Conservation (phyloP, 2,329 filamentous ascomycete species). For the Epichloe sp. region DNA sequence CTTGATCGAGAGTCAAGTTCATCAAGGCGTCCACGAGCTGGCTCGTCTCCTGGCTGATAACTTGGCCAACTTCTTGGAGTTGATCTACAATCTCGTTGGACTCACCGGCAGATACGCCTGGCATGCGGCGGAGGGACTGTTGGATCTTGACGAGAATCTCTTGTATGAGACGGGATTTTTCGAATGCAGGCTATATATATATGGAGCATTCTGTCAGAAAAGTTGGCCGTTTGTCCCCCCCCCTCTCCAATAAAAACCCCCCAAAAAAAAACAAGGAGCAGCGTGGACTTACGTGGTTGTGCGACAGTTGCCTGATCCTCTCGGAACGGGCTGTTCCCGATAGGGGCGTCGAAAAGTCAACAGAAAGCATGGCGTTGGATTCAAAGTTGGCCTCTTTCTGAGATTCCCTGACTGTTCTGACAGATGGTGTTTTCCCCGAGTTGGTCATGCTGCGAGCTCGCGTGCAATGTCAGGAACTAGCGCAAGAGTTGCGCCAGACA, state of each 20-base stretch:
- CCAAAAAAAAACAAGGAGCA: not conserved
- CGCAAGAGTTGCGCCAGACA: not conserved
- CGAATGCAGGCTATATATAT: conserved; percentile 20
- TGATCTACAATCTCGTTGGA: conserved; percentile 21
- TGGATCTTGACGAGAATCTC: conserved; percentile 25
- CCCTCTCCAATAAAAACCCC: not conserved
- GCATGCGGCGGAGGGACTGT: conserved; percentile 26
- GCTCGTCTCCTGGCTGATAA: conserved; percentile 25
- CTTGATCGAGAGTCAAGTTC: conserved; percentile 23
- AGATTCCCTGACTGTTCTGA: not conserved
- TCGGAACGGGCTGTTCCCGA: conserved; percentile 22
- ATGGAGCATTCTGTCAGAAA: not conserved
- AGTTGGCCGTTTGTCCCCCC: not conserved
- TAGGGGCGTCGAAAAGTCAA: conserved; percentile 27
- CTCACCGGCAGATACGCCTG: conserved; percentile 22
- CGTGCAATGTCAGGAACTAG: not conserved
- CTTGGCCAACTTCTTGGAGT: conserved; percentile 24
- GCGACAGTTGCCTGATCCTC: conserved; percentile 25
- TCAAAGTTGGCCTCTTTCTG: not conserved
- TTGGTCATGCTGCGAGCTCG: not conserved
- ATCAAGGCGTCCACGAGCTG: conserved; percentile 25
- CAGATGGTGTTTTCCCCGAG: not conserved
- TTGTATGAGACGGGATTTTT: conserved; percentile 20
- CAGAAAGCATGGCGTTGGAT: conserved; percentile 19
- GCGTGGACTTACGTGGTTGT: conserved; percentile 22